Evolutionary conservation across 805 yeast species (phyloP), one percentile per base, ranked within the genome.

Genomic region (Hanseniaspora lindneri): DNA sequence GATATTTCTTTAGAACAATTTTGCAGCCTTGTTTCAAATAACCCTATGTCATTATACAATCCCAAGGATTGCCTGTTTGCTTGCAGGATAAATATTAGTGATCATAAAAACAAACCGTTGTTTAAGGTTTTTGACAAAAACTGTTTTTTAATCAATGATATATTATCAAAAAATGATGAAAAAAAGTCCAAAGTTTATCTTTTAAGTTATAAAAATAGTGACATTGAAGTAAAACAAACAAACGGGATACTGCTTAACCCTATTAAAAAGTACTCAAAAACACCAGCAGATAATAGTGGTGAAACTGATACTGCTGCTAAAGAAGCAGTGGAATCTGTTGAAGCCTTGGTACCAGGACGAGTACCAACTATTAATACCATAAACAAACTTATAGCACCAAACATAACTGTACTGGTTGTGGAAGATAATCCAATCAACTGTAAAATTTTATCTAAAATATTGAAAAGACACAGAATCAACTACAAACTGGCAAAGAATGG

Each of bases 351-450:
- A n/a, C n/a, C n/a, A 37, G 30, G 30, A 13, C 36, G n/a, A 17
- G 20, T 25, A 14, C 44, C 44, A 5, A 40, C 50, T 1, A 27
- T 47, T 17, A 40, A 29, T 4, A 47, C 34, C 2, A 40, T 47
- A 4, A 40, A 47, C 16, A 47, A 47, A 19, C 19, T 20, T 13
- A 39, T 92, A 19, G 71, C 89, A 17, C 95, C 96, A 0, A 83
- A 86, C 53, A 80, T 92, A 36, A 85, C 86, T 36, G 95, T 92
- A 1, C 66, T 92, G 46, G 88, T 92, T 35, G 98, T 92, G 9
- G 99, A 92, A 63, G 99, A 92, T 69, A 92, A 92, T 64, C 80
- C 87, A 32, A 88, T 92, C 58, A 92, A 92, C 65, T 94, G 85
- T 66, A 83, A 84, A 42, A 88, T 92, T 71, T 70, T 92, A 61